Conservation (phyloP, 305 asterid species). For the Fraxinus sp. region DNA sequence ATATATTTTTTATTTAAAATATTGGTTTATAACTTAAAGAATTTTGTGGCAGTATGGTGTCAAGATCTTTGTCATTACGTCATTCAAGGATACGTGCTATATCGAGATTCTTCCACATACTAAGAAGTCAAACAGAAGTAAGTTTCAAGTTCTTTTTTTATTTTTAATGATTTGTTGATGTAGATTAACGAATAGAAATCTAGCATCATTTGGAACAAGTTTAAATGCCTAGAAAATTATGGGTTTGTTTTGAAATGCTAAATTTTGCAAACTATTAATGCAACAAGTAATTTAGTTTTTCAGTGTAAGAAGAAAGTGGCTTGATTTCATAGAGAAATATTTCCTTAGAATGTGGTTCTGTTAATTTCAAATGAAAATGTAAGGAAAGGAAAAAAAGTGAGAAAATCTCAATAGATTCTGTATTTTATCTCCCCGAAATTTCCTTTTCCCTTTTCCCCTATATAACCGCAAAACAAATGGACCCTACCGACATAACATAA, state of each 20-base stretch:
- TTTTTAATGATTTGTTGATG: not conserved
- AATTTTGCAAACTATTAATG: not conserved
- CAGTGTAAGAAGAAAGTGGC: not conserved
- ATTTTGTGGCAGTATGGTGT: constrained; percentile 67
- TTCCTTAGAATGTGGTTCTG: not conserved
- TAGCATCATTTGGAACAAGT: not conserved
- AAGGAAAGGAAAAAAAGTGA: not conserved
- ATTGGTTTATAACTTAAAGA: not conserved
- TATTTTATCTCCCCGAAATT: not conserved
- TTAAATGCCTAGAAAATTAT: not conserved
- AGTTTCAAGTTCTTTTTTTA: constrained; percentile 19
- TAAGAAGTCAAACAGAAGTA: constrained; percentile 75
- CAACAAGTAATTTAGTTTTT: not conserved
- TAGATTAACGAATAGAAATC: not conserved
- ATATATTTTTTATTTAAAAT: not conserved
- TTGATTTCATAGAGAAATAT: not conserved
- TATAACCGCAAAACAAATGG: not conserved
- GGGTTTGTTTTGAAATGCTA: not conserved
- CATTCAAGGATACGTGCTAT: constrained; percentile 92
- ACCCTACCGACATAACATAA: not conserved
- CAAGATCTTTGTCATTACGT: constrained; percentile 78
- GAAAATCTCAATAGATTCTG: not conserved
- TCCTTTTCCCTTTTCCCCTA: not conserved
- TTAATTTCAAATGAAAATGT: not conserved
- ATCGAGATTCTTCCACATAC: constrained; percentile 81